These are phyloP conservation scores for Diddensiella santjacobensis DNA, from an alignment of 805 yeast genomes.

Conservation along the genomic window DNA sequence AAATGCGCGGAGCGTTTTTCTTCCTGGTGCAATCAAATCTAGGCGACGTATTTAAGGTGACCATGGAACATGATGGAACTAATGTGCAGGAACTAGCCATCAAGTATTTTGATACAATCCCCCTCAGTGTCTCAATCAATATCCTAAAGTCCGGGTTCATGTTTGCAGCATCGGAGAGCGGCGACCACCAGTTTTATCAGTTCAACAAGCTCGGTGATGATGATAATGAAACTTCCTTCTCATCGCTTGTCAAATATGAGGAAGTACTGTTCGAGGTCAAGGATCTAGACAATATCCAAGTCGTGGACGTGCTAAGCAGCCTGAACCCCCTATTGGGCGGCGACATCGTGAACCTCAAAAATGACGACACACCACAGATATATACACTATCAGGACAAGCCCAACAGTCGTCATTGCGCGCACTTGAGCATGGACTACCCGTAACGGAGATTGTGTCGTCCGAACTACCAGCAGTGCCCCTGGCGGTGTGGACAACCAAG, in stretches of 20 bases:
- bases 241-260: constrained; percentile 31
- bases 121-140: constrained; percentile 50
- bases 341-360: constrained; percentile 29
- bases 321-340: constrained; percentile 54
- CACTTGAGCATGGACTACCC: constrained; percentile 54
- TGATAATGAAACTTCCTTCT: constrained; percentile 37
- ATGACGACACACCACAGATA: constrained; percentile 40
- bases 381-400: constrained; percentile 41
- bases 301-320: constrained; percentile 48
- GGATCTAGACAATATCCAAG: constrained; percentile 50
- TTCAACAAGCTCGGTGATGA: constrained; percentile 72
- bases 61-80: constrained; percentile 41
- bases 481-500: constrained; percentile 61
- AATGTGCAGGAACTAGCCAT: constrained; percentile 44
- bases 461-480: constrained; percentile 65
- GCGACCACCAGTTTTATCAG: constrained; percentile 69
- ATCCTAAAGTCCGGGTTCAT: constrained; percentile 74
- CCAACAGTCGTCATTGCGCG: constrained; percentile 42
- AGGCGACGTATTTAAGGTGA: constrained; percentile 76
- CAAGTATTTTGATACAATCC: constrained; percentile 74
- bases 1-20: constrained; percentile 59
- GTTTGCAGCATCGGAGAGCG: constrained; percentile 59
- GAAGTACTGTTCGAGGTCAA: constrained; percentile 24
- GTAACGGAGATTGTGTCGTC: constrained; percentile 65
- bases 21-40: constrained; percentile 61